Percentiles rank a stretch among this genome's conserved stretches.
These are phyloP conservation scores for Didymella pomorum DNA, from an alignment of 2,329 filamentous ascomycete genomes.

Conservation along the genomic window DNA sequence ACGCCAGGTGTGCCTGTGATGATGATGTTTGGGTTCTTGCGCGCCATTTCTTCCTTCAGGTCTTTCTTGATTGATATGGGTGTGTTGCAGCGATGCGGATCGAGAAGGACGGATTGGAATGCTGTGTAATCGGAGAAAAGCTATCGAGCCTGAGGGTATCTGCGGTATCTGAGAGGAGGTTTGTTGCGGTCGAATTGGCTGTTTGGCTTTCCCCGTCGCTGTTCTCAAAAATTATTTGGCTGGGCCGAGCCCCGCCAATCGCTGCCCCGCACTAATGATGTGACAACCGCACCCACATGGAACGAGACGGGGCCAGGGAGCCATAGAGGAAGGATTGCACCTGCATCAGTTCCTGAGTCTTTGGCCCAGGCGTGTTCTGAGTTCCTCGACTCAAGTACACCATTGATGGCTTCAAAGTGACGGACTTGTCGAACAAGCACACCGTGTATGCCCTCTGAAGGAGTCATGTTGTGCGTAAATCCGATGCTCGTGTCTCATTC, in stretches of 20 bases:
- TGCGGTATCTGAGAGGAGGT: neutral
- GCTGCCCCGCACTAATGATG: constrained; percentile 14
- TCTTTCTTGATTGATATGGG: too few species aligned
- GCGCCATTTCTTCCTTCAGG: constrained; percentile 41
- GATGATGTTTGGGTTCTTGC: constrained; percentile 80
- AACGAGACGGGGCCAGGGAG: neutral
- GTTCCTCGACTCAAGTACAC: neutral
- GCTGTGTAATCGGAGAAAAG: neutral
- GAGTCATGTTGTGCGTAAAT: neutral
- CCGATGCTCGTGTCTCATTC: constrained; percentile 17
- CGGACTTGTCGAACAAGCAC: neutral
- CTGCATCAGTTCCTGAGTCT: neutral
- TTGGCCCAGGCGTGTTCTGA: neutral
- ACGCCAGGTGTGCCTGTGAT: constrained; percentile 95
- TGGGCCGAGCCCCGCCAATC: constrained; percentile 12
- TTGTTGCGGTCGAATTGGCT: neutral
- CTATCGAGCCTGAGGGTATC: neutral
- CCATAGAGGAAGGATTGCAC: neutral
- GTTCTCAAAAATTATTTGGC: constrained; percentile 14
- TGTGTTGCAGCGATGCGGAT: too few species aligned
- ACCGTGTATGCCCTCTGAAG: neutral
- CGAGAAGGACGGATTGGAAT: neutral
- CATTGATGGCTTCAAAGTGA: neutral
- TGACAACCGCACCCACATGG: neutral
- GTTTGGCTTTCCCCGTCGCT: neutral